Evolutionary conservation across 2,329 filamentous ascomycete species (phyloP), one percentile per base, ranked within the genome.

Genomic region (Fusarium sp.): DNA sequence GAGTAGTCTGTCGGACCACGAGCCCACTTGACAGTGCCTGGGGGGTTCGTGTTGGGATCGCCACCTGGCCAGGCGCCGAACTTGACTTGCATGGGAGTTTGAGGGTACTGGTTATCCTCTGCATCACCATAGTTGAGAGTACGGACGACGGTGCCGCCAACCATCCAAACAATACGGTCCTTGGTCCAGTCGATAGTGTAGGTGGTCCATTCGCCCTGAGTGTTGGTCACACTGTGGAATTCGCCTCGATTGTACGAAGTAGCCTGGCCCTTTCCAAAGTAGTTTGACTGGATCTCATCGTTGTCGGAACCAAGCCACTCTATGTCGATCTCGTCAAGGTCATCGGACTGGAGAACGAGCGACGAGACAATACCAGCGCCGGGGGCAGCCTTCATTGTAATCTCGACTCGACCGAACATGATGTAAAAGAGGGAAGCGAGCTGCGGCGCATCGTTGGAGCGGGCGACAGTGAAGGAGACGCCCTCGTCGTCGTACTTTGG

Each of bases 351-450:
- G 69, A 99, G 83, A 10, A 99, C 93, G 13, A 96, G 86, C 45
- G 93, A 96, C 79, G 93, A 97, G 70, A 99, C 94, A 74, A 99
- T 97, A 62, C 96, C 96, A 11, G 88, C 89, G 9, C 96, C 96
- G 1, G 94, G 91, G 11, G 96, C 94, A 28, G 93, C 89, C 81
- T 95, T 94, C 83, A 97, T 86, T 33, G 88, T 90, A 71, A 94
- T 88, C 70, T 97, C 92, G 76, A 97, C 92, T 68, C 91, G 92
- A 71, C 96, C 96, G 78, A 97, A 99, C 96, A 99, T 98, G 83
- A 99, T 97, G 85, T 97, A 98, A 88, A 97, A 98, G 75, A 96
- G 88, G 65, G 94, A 97, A 69, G 87, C 86, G 65, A 99, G 88
- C 78, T 95, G 91, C 0, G 96, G 96, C 4, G 93, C 88, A 77